phyloP scores from a whole-genome alignment of 2,329 filamentous ascomycete genomes.

The Xylariaceae sp. region DNA sequence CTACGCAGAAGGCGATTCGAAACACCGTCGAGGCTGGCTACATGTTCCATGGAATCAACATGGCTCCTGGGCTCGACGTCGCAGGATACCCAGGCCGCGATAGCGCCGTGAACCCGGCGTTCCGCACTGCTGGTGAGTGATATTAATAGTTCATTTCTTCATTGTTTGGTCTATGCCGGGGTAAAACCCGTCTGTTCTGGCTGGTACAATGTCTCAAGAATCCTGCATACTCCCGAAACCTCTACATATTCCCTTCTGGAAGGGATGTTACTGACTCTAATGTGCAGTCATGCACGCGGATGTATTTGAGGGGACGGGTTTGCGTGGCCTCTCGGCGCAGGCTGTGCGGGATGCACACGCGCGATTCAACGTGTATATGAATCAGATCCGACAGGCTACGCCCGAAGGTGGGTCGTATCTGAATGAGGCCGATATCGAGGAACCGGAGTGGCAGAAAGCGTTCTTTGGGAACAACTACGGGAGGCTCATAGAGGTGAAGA shows the following conservation, averaged over 20 bases:
- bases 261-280: neutral
- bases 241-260: neutral
- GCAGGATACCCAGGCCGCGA: slow-evolving; percentile 40
- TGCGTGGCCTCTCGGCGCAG: slow-evolving; percentile 32
- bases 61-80: slow-evolving; percentile 40
- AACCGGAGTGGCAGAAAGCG: slow-evolving; percentile 52
- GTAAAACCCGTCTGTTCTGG: neutral
- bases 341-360: slow-evolving; percentile 34
- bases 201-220: neutral
- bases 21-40: slow-evolving; percentile 47
- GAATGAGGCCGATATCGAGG: slow-evolving; percentile 59
- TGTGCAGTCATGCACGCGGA: slow-evolving; percentile 43
- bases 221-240: neutral
- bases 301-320: slow-evolving; percentile 34
- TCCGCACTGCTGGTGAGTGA: slow-evolving; percentile 42
- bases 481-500: slow-evolving; percentile 53
- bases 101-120: slow-evolving; percentile 52
- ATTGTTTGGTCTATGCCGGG: neutral
- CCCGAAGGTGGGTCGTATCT: slow-evolving; percentile 54
- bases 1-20: slow-evolving; percentile 43
- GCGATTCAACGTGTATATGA: slow-evolving; percentile 34
- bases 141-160: neutral
- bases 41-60: slow-evolving; percentile 44
- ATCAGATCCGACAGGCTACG: slow-evolving; percentile 42
- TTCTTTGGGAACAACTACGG: slow-evolving; percentile 58